These are phyloP conservation scores for Mortierella alpina DNA, from an alignment of 192 early-diverging fungal genomes.

Conservation along the genomic window DNA sequence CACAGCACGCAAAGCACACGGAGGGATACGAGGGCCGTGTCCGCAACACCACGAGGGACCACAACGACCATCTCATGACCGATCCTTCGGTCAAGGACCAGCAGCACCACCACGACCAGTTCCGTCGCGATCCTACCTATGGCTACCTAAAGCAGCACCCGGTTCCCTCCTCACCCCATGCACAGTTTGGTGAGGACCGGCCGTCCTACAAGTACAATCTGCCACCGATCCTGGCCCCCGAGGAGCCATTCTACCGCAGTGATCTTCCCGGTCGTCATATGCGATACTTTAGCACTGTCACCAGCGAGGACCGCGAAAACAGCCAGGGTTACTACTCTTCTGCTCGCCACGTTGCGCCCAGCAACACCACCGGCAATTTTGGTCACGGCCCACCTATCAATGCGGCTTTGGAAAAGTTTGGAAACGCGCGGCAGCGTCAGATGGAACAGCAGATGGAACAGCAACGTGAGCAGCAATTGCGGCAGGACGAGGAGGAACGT, in stretches of 20 bases:
- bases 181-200: constrained; percentile 3
- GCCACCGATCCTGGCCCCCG: constrained; percentile 22
- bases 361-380: constrained; percentile 30
- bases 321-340: constrained; percentile 25
- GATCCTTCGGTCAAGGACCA: constrained; percentile 12
- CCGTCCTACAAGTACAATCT: constrained; percentile 9
- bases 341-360: constrained; percentile 28
- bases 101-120: constrained; percentile 15
- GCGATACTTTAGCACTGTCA: constrained; percentile 44
- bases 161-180: background rate
- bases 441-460: background rate
- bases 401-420: constrained; percentile 26
- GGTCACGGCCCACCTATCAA: constrained; percentile 30
- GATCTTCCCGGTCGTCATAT: constrained; percentile 35
- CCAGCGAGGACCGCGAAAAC: constrained; percentile 34
- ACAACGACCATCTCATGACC: constrained; percentile 36
- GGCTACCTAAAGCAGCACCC: constrained; percentile 4
- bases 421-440: constrained; percentile 4
- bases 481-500: background rate
- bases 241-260: constrained; percentile 25
- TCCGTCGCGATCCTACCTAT: constrained; percentile 12
- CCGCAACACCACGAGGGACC: constrained; percentile 35
- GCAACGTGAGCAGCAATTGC: background rate
- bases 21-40: constrained; percentile 40
- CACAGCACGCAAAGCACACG: constrained; percentile 23